A percentile compares a stretch with the other conserved stretches of the same genome.
Evolutionary conservation across 106 monocot species (phyloP).

Genomic region (Chionographis japonica): DNA sequence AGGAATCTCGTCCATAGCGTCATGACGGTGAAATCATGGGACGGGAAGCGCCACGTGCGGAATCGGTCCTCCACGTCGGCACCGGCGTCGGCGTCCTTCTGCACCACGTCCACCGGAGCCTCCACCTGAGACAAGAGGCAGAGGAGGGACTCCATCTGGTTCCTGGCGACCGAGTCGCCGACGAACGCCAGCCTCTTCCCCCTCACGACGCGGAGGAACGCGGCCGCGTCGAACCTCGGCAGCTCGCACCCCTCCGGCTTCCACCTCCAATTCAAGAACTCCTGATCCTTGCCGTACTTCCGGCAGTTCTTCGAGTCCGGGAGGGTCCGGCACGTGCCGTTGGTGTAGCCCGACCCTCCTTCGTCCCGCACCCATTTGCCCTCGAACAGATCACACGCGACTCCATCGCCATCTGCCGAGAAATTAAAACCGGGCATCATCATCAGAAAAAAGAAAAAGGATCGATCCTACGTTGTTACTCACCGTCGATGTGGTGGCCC

Average conservation of each 20-base stretch:
- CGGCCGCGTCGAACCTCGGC: not conserved
- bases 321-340: not conserved
- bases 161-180: no score
- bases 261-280: slow-evolving; percentile 2
- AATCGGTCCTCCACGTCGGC: slow-evolving; percentile 31
- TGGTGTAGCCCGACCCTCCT: not conserved
- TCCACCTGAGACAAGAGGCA: slow-evolving; percentile 36
- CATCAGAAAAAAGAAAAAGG: no score
- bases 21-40: slow-evolving; percentile 49
- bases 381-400: not conserved
- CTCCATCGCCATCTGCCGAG: no score
- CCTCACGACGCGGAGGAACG: no score
- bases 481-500: no score
- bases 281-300: not conserved
- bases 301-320: not conserved
- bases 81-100: not conserved
- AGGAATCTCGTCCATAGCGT: slow-evolving; percentile 49
- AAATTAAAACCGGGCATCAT: no score
- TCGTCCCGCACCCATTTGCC: slow-evolving; percentile 4
- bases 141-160: no score
- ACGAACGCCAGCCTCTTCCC: no score
- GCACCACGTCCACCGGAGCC: slow-evolving; percentile 16
- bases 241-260: slow-evolving; percentile 2
- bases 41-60: slow-evolving; percentile 47
- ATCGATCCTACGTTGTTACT: no score